A percentile compares a stretch with the other conserved stretches of the same genome.
phyloP scores from a whole-genome alignment of 2,329 filamentous ascomycete species.

The Ophiobolus disseminans region DNA sequence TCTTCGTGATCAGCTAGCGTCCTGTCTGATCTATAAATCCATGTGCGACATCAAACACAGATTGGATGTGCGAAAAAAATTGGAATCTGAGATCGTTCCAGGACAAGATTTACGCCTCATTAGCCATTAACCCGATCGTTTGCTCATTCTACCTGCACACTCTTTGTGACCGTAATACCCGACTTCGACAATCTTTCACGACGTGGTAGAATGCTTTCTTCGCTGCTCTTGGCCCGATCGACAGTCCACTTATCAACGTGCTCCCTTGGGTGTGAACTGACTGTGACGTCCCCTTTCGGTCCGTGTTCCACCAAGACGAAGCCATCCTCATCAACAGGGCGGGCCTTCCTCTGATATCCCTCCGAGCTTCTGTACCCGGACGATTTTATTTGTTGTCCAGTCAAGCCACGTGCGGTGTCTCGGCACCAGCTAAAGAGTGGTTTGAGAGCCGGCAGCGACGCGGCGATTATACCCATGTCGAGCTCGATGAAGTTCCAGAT shows the following conservation, averaged over 20 bases:
- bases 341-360: not conserved
- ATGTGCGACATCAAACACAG: too few relatives aligned
- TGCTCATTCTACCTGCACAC: too few relatives aligned
- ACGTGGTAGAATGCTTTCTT: not conserved
- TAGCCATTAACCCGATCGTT: too few relatives aligned
- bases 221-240: not conserved
- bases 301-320: too few relatives aligned
- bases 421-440: conserved; percentile 16
- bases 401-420: not conserved
- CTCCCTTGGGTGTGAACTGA: not conserved
- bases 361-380: not conserved
- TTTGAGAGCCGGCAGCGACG: conserved; percentile 38
- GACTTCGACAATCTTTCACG: too few relatives aligned
- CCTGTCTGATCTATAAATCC: too few relatives aligned
- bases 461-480: conserved; percentile 50
- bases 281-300: not conserved
- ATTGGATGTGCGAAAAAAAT: too few relatives aligned
- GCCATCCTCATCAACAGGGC: too few relatives aligned
- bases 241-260: not conserved
- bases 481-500: conserved; percentile 56
- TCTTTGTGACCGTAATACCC: too few relatives aligned
- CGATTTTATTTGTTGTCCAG: not conserved
- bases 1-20: too few relatives aligned
- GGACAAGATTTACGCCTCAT: too few relatives aligned
- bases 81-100: too few relatives aligned